Evolutionary conservation across 2,329 filamentous ascomycete genomes (phyloP), one percentile per base, ranked within the genome.

Genomic region (Cytospora paraplurivora): DNA sequence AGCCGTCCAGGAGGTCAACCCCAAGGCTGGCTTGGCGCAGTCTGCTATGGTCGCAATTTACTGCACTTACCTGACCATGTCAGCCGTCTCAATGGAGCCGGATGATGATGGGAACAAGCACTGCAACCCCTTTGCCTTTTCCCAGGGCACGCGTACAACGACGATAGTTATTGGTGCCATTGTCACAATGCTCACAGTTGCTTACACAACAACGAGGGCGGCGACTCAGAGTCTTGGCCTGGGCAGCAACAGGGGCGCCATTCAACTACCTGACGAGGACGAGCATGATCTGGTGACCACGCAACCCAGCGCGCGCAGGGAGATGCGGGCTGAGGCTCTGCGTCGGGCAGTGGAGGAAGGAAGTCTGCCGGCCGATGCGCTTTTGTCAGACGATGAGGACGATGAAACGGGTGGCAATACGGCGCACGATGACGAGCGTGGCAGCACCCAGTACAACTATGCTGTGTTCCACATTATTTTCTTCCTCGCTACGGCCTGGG

Each of bases 51-150:
- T 99, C 52, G 92, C 93, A 19, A 86, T 97, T 64, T 99, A 99
- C 82, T 99, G 95, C 85, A 98, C 95, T 51, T 99, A 99, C 74
- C 86, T 99, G 62, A 99, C 95, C 69, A 92, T 99, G 88, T 97
- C 93, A 2, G 95, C 95, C 33, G 95, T 99, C 1, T 96, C 93
- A 62, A 98, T 99, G 95, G 94, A 99, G 72, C 95, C 95, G 0
- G 94, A 98, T 75, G 80, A 96, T 78, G 89, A 95, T 0, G 93
- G 97, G 72, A 83, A 97, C 79, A 89, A 91, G 70, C 85, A 91
- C 68, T 99, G 95, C 85, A 99, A 99, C 77, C 95, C 95, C 10
- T 83, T 99, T 37, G 83, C 97, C 66, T 88, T 86, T 59, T 93
- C 93, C 8, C 90, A 91, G 67, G 93, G 92, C 65, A 95, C 94